A percentile compares a stretch with the other conserved stretches of the same genome.
Evolutionary conservation across 2,329 filamentous ascomycete genomes (phyloP).

Genomic region (Beauveria brongniartii): DNA sequence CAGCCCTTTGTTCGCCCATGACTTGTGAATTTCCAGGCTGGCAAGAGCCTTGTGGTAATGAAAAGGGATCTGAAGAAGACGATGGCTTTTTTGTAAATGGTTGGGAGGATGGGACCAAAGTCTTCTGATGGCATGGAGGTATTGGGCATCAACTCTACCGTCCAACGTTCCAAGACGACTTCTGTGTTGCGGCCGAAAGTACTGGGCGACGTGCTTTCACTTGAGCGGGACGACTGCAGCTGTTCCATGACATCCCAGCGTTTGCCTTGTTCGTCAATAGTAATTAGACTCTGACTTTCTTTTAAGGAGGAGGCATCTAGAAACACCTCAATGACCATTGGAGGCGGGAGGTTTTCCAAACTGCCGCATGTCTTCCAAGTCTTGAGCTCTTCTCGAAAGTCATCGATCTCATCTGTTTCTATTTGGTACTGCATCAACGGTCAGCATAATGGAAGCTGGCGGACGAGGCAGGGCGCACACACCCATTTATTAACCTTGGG

Average conservation of each 20-base stretch:
- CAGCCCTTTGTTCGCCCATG: constrained; percentile 65
- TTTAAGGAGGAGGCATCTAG: constrained; percentile 73
- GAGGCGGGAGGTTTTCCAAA: constrained; percentile 67
- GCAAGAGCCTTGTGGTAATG: constrained; percentile 71
- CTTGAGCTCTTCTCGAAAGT: constrained; percentile 71
- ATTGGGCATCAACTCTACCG: constrained; percentile 61
- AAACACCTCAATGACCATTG: constrained; percentile 84
- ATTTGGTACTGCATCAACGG: constrained; percentile 69
- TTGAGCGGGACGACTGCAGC: constrained; percentile 55
- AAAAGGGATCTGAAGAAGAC: constrained; percentile 88
- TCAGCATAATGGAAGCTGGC: constrained; percentile 11
- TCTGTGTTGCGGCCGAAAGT: constrained; percentile 50
- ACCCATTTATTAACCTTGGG: constrained; percentile 82
- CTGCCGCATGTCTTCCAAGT: constrained; percentile 77
- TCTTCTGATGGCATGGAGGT: constrained; percentile 44
- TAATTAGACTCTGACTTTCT: constrained; percentile 77
- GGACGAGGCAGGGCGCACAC: constrained; percentile 27
- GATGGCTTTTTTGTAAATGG: constrained; percentile 95
- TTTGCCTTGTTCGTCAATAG: constrained; percentile 82
- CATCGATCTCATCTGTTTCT: constrained; percentile 85
- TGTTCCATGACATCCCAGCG: constrained; percentile 87
- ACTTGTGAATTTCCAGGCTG: constrained; percentile 75
- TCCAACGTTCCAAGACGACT: constrained; percentile 87
- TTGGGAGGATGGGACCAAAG: constrained; percentile 62
- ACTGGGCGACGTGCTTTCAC: constrained; percentile 35